Conservation (phyloP, 2,329 filamentous ascomycete genomes). For the Diaporthe sp. region DNA sequence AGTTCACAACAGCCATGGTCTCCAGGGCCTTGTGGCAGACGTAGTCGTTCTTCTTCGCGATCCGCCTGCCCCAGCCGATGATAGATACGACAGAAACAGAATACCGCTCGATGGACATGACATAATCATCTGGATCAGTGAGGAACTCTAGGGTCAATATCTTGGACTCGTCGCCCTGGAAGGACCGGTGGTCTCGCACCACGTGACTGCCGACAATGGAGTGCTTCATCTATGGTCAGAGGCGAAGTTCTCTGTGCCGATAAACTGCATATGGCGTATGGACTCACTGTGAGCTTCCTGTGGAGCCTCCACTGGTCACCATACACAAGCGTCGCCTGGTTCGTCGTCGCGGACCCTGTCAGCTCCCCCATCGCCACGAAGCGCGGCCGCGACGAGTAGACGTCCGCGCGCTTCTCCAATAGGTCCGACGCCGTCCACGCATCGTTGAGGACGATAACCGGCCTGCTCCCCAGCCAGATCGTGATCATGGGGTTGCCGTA, state of each 20-base stretch:
- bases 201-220: conserved; percentile 18
- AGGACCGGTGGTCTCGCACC: conserved; percentile 15
- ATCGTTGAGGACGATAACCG: conserved; percentile 20
- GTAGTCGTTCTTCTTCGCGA: conserved; percentile 16
- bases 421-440: conserved; percentile 32
- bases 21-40: conserved; percentile 7
- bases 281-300: conserved; percentile 24
- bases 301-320: conserved; percentile 32
- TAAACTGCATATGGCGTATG: too few relatives aligned
- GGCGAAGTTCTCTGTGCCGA: too few relatives aligned
- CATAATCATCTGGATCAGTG: conserved; percentile 10
- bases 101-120: conserved; percentile 19
- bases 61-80: conserved; percentile 17
- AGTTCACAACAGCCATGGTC: conserved; percentile 12
- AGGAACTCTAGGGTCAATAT: conserved; percentile 28
- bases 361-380: conserved; percentile 26
- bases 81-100: conserved; percentile 26
- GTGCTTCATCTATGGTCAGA: background rate
- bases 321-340: conserved; percentile 27
- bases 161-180: conserved; percentile 30
- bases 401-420: conserved; percentile 9
- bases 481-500: conserved; percentile 35
- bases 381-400: conserved; percentile 23
- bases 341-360: background rate
- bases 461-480: conserved; percentile 25